phyloP scores from a whole-genome alignment of 371 early-diverging fungal species.

The Apophysomyces sp. region DNA sequence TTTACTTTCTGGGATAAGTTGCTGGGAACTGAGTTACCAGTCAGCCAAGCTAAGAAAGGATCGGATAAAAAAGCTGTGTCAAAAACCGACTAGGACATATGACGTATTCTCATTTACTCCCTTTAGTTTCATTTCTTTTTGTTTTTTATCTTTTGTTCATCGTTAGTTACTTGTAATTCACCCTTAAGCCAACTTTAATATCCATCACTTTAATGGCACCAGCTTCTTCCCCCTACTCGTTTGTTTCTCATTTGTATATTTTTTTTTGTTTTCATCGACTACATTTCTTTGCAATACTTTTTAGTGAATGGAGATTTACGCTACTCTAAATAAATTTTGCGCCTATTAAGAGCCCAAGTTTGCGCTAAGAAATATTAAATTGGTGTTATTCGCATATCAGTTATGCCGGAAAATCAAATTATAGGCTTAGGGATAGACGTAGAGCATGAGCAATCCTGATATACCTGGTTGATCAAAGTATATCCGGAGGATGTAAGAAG shows the following conservation, averaged over 20 bases:
- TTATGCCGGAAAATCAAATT: no score
- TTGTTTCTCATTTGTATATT: background rate
- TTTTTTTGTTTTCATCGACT: background rate
- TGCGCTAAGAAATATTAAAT: no score
- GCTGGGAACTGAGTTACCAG: slow-evolving; percentile 40
- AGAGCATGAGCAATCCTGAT: no score
- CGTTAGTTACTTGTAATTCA: slow-evolving; percentile 1
- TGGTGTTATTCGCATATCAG: no score
- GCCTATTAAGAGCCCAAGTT: no score
- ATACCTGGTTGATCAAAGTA: no score
- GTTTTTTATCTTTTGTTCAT: background rate
- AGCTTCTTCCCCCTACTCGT: background rate
- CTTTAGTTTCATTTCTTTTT: background rate
- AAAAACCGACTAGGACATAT: background rate
- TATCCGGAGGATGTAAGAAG: no score
- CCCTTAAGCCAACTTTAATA: background rate
- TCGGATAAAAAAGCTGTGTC: background rate
- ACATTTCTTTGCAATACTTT: background rate
- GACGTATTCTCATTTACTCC: background rate
- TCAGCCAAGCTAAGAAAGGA: slow-evolving; percentile 26
- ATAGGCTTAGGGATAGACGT: no score
- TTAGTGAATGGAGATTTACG: no score
- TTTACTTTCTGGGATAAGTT: slow-evolving; percentile 74
- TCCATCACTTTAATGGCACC: background rate
- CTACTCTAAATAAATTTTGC: no score